Percentiles rank a stretch among this genome's conserved stretches.
Conservation (phyloP, 202 grass and related monocot genomes). For the Saccharum hybrid region DNA sequence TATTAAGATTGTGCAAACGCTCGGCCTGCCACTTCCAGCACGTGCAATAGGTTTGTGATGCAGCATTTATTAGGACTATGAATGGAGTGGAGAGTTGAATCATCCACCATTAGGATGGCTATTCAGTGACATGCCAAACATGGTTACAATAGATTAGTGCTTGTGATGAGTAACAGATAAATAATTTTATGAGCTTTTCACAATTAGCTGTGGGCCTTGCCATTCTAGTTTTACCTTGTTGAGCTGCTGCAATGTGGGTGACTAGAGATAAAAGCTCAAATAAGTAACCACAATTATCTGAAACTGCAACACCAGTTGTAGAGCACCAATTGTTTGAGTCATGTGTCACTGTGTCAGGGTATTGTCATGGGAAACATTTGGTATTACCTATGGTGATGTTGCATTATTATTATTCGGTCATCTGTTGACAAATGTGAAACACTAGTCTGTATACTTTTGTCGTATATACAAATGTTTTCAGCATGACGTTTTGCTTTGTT, state of each 20-base stretch:
- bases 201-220: not conserved
- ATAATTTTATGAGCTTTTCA: constrained; percentile 8
- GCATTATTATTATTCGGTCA: not conserved
- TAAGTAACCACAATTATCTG: not conserved
- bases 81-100: constrained; percentile 27
- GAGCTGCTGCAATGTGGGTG: not conserved
- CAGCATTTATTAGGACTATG: constrained; percentile 1
- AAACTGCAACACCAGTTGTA: not conserved
- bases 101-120: not conserved
- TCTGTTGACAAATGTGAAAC: constrained; percentile 31
- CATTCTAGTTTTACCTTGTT: not conserved
- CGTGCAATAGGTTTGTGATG: not conserved
- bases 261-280: constrained; percentile 32
- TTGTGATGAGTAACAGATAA: constrained; percentile 11
- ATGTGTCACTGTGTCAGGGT: not conserved
- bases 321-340: not conserved
- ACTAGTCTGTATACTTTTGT: constrained; percentile 7
- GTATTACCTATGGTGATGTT: constrained; percentile 5
- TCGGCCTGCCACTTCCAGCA: not conserved
- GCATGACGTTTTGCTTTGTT: not conserved
- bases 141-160: constrained; percentile 12
- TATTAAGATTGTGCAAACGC: constrained; percentile 10
- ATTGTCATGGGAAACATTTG: not conserved
- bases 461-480: not conserved
- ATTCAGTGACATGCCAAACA: not conserved